Evolutionary conservation across 2,329 filamentous ascomycete genomes (phyloP).

Genomic region (Penicillium sp.): DNA sequence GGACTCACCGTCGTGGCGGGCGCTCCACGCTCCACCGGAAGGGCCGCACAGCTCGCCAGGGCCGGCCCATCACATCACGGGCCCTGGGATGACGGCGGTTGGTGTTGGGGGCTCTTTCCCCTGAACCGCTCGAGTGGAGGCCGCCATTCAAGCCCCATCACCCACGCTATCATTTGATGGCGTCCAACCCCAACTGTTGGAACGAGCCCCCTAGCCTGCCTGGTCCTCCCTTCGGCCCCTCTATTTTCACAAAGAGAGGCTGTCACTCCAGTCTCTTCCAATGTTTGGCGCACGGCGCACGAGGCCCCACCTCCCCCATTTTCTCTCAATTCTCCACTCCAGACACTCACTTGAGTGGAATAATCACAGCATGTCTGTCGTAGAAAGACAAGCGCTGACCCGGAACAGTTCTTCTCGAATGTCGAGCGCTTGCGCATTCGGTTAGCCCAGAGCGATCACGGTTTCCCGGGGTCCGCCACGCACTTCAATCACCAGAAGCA

Average conservation of each 20-base stretch:
- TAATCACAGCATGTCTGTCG: neutral
- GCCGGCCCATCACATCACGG: neutral
- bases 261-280: neutral
- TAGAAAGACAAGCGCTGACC: constrained; percentile 25
- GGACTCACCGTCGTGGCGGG: neutral
- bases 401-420: constrained; percentile 46
- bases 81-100: neutral
- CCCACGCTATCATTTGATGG: neutral
- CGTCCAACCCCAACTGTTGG: neutral
- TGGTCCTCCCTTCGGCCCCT: too few relatives aligned
- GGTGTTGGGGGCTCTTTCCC: neutral
- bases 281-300: neutral
- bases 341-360: constrained; percentile 14
- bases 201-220: neutral
- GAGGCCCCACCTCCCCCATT: constrained; percentile 7
- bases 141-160: neutral
- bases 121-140: constrained; percentile 5
- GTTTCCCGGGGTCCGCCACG: constrained; percentile 23
- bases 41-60: neutral
- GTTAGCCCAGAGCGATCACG: constrained; percentile 38
- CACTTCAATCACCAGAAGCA: neutral
- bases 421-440: constrained; percentile 43
- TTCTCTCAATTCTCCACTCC: constrained; percentile 5
- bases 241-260: too few relatives aligned
- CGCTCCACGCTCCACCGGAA: neutral